These are phyloP conservation scores for Leccinum incarnatum DNA, from an alignment of 768 basidiomycete genomes.

Conservation along the genomic window DNA sequence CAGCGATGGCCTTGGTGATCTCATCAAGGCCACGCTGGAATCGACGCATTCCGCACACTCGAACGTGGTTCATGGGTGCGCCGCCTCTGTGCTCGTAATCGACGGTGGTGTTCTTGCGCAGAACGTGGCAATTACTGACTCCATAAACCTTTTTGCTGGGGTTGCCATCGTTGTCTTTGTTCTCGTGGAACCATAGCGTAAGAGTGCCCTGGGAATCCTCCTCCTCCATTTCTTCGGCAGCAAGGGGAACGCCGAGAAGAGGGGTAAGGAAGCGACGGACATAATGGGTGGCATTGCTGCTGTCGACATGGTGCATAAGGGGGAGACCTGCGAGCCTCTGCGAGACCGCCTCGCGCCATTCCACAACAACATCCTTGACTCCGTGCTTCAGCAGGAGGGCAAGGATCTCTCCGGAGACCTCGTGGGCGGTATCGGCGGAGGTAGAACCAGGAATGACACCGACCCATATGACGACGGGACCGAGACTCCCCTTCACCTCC, in stretches of 20 bases:
- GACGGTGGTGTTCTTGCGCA: background rate
- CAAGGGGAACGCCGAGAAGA: background rate
- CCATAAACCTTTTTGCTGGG: background rate
- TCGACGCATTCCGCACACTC: background rate
- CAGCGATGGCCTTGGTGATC: background rate
- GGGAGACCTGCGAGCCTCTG: background rate
- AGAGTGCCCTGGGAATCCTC: background rate
- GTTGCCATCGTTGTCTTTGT: background rate
- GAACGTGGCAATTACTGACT: background rate
- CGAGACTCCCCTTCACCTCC: background rate
- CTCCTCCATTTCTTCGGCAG: too few relatives aligned
- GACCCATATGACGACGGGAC: background rate
- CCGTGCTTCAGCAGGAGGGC: background rate
- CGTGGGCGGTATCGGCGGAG: background rate
- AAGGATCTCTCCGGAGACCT: background rate
- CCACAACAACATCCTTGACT: background rate
- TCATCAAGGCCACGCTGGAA: background rate
- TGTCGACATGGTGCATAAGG: background rate
- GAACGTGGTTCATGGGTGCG: background rate
- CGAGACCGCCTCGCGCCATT: background rate
- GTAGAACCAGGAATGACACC: background rate
- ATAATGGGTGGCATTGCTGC: background rate
- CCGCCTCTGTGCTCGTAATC: background rate
- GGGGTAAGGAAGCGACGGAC: background rate
- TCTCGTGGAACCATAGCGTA: background rate